Evolutionary conservation across 306 rosid genomes (phyloP).

Genomic region (Elaeagnus macrophylla): DNA sequence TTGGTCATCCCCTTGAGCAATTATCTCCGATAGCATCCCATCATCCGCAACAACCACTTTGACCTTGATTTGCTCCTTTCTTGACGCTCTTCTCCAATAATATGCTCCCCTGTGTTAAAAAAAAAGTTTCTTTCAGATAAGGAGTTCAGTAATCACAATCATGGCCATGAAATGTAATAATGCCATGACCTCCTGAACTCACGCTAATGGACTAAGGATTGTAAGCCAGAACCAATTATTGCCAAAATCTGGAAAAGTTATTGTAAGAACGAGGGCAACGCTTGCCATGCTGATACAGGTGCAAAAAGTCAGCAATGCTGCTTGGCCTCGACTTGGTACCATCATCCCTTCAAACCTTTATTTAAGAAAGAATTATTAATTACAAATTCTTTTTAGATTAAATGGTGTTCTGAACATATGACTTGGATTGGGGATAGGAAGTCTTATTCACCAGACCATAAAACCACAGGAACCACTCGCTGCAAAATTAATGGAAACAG

Average conservation of each 20-base stretch:
- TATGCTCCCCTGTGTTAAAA: conserved; percentile 55
- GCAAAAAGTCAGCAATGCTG: not conserved
- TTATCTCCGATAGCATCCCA: conserved; percentile 41
- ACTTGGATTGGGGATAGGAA: too few relatives aligned
- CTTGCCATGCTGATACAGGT: not conserved
- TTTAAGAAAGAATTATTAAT: not conserved
- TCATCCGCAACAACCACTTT: conserved; percentile 54
- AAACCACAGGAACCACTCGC: too few relatives aligned
- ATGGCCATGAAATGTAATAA: too few relatives aligned
- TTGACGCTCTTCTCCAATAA: conserved; percentile 69
- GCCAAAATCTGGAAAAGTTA: not conserved
- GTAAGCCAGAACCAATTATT: not conserved
- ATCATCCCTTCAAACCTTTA: not conserved
- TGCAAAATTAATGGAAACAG: too few relatives aligned
- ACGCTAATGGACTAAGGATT: not conserved
- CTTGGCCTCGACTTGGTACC: not conserved
- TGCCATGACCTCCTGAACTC: conserved; percentile 13
- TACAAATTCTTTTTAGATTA: not conserved
- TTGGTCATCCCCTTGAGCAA: conserved; percentile 84
- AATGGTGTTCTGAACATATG: not conserved
- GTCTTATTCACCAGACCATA: too few relatives aligned
- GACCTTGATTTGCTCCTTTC: conserved; percentile 79
- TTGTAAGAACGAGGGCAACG: not conserved
- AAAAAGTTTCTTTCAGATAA: not conserved
- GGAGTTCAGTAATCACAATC: too few relatives aligned